Base-by-base conservation (phyloP, 805 yeast species). In the Vanderwaltozyma yarrowii region DNA sequence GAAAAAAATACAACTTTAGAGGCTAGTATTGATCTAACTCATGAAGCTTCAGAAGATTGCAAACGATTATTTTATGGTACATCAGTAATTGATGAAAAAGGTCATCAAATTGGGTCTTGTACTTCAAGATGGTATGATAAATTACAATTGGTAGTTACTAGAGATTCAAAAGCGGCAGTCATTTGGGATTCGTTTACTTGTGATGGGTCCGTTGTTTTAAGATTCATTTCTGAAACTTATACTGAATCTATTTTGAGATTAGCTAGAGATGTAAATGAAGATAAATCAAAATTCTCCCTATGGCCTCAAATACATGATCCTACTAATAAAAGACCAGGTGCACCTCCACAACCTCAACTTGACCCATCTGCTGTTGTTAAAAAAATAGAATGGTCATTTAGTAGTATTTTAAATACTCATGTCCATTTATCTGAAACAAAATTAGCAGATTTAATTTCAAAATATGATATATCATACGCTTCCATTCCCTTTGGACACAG, bases 71-170 rank as follows among this genome's bases (percentile, higher is more conserved):
- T 85, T 35, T 84, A 92, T 58, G 96, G 96, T 5, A 76, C 82
- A 38, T 74, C 84, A 13, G 67, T 67, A 18, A 68, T 87, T 31
- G 83, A 83, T 45, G 74, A 78, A 6, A 38, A 44, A 25, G 96
- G 95, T 46, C 76, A 83, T 37, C 96, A 87, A 62, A 78, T 80
- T 11, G 96, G 96, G 30, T 83, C 95, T 1, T 86, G 95, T 65
- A 80, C 89, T 21, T 86, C 89, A 47, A 67, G 96, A 58, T 87
- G 95, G 96, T 87, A 85, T 55, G 96, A 85, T 61, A 85, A 85
- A 62, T 64, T 87, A 47, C 96, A 87, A 59, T 67, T 87, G 41
- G 79, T 87, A 32, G 77, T 87, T 28, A 84, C 95, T 2, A 74
- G 74, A 50, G 87, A 85, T 57, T 85, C 94, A 5, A 79, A 81